Percentiles rank a stretch among this genome's conserved stretches.
These are phyloP conservation scores for Scleroderma citrinum DNA, from an alignment of 768 basidiomycete species.

Conservation along the genomic window DNA sequence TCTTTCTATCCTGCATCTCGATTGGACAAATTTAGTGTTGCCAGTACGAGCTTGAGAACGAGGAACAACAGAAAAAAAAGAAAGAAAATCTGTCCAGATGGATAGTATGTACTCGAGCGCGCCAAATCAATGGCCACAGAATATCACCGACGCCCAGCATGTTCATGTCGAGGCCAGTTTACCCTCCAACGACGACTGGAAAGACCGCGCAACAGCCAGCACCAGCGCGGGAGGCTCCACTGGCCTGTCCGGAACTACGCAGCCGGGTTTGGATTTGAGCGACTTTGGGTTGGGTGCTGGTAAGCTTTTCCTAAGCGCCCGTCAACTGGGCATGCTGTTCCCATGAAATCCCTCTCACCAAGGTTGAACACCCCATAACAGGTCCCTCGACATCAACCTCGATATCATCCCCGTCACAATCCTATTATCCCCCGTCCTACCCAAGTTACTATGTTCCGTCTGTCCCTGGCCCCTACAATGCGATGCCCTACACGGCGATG, in stretches of 20 bases:
- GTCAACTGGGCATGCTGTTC: constrained; percentile 4
- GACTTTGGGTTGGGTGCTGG: constrained; percentile 40
- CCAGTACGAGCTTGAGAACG: constrained; percentile 39
- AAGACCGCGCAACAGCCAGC: constrained; percentile 28
- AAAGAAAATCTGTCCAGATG: constrained; percentile 34
- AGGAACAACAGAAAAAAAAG: constrained; percentile 33
- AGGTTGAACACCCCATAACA: constrained; percentile 10
- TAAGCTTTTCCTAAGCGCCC: constrained; percentile 34
- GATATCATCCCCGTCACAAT: constrained; percentile 34
- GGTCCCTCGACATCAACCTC: constrained; percentile 37
- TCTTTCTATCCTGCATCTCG: constrained; percentile 31
- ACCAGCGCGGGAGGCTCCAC: constrained; percentile 20
- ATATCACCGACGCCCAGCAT: constrained; percentile 30
- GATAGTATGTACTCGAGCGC: constrained; percentile 44
- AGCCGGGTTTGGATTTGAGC: constrained; percentile 35
- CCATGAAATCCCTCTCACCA: background rate
- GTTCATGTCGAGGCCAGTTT: constrained; percentile 26
- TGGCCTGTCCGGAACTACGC: constrained; percentile 21
- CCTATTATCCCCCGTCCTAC: constrained; percentile 38
- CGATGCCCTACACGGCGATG: constrained; percentile 47
- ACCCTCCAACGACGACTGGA: constrained; percentile 34
- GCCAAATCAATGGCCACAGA: constrained; percentile 37
- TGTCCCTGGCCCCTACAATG: constrained; percentile 44
- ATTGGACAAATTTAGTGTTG: constrained; percentile 40
- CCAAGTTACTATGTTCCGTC: constrained; percentile 36